Evolutionary conservation across 164 flowering plant genomes (phyloP).

Genomic region (Vitis amurensis): DNA sequence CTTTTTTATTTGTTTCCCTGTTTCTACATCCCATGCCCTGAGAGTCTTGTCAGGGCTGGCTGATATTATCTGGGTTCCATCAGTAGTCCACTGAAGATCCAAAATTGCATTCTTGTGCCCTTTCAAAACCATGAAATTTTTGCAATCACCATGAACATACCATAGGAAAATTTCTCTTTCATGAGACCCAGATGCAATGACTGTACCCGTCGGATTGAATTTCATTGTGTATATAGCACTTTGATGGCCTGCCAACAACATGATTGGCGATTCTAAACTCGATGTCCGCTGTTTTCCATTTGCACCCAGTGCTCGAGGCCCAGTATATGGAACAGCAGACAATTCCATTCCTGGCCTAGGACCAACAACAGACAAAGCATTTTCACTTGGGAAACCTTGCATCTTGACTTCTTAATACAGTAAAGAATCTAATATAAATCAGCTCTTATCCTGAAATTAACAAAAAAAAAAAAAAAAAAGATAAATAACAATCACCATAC

Average conservation of each 20-base stretch:
- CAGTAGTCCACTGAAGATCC: slow-evolving; percentile 96
- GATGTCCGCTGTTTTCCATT: slow-evolving; percentile 82
- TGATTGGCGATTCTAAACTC: slow-evolving; percentile 88
- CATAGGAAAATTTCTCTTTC: slow-evolving; percentile 93
- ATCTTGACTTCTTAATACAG: slow-evolving; percentile 24
- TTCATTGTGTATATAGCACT: slow-evolving; percentile 93
- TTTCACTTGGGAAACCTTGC: slow-evolving; percentile 53
- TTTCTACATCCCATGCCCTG: slow-evolving; percentile 98
- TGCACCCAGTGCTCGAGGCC: slow-evolving; percentile 55
- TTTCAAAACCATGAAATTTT: slow-evolving; percentile 87
- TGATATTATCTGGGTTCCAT: slow-evolving; percentile 90
- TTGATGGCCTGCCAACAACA: slow-evolving; percentile 88
- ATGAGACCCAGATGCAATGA: slow-evolving; percentile 94
- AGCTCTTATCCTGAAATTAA: slow-evolving; percentile 2
- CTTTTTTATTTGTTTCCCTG: slow-evolving; percentile 90
- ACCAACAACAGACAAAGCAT: slow-evolving; percentile 61
- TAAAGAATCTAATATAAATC: not conserved
- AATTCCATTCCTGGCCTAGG: slow-evolving; percentile 77
- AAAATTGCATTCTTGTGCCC: slow-evolving; percentile 97
- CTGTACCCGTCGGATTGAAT: slow-evolving; percentile 89
- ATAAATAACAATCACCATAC: not conserved
- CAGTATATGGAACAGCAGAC: slow-evolving; percentile 58
- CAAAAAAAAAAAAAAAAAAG: not conserved
- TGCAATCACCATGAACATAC: slow-evolving; percentile 94
- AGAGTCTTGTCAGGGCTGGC: slow-evolving; percentile 97